Evolutionary conservation across 23 red algal genomes (phyloP).

Genomic region (Pyropia yezoensis): DNA sequence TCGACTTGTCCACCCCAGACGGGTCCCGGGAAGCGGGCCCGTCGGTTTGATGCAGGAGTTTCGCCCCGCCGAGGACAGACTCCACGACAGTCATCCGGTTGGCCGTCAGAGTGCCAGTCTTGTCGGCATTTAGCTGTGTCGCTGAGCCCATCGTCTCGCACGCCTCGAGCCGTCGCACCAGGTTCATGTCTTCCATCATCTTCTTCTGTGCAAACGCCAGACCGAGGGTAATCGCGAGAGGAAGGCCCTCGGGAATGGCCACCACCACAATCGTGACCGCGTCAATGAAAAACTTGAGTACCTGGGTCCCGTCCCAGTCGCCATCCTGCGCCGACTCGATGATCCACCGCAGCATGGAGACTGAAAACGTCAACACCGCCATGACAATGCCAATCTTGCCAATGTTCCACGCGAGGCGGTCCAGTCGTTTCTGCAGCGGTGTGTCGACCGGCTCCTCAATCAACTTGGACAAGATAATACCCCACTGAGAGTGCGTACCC

Average conservation of each 20-base stretch:
- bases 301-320: conserved; percentile 35
- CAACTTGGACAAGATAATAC: conserved; percentile 59
- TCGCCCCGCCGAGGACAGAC: conserved; percentile 16
- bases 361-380: conserved; percentile 43
- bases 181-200: conserved; percentile 94
- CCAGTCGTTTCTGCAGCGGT: conserved; percentile 71
- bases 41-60: neutral
- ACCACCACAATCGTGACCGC: conserved; percentile 90
- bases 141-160: conserved; percentile 95
- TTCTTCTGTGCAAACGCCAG: conserved; percentile 93
- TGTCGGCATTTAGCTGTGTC: conserved; percentile 88
- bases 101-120: conserved; percentile 85
- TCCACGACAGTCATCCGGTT: conserved; percentile 85
- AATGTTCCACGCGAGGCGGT: conserved; percentile 58
- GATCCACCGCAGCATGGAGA: conserved; percentile 82
- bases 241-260: conserved; percentile 87
- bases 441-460: conserved; percentile 74
- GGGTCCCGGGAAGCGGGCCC: conserved; percentile 5
- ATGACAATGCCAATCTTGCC: conserved; percentile 74
- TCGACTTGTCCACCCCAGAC: neutral
- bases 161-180: conserved; percentile 84
- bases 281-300: conserved; percentile 68
- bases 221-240: conserved; percentile 78
- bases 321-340: conserved; percentile 16
- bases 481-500: conserved; percentile 75